Evolutionary conservation across 768 basidiomycete species (phyloP).

Genomic region (Xerocomus potaroensis): DNA sequence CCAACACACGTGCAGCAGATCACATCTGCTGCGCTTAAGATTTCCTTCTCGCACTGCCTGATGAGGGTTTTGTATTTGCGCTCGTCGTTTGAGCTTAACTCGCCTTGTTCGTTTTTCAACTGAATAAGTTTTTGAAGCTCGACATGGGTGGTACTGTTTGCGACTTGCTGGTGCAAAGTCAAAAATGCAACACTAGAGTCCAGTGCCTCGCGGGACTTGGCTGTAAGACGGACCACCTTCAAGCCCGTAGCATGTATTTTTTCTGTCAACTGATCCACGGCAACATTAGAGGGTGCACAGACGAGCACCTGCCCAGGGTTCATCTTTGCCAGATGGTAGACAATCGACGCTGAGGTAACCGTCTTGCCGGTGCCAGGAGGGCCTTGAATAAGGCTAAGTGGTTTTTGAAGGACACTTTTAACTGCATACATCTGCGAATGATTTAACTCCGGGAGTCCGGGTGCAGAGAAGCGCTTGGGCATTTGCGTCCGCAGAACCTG

Average conservation of each 20-base stretch:
- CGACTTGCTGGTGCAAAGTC: constrained; percentile 95
- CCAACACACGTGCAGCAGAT: constrained; percentile 99
- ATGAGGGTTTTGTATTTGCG: constrained; percentile 97
- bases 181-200: constrained; percentile 94
- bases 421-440: constrained; percentile 99
- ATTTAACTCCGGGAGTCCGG: constrained; percentile 95
- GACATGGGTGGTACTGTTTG: constrained; percentile 92
- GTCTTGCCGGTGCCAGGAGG: constrained; percentile 99
- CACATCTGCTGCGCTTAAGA: constrained; percentile 89
- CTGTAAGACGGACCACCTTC: constrained; percentile 96
- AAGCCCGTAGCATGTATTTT: constrained; percentile 99
- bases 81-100: constrained; percentile 94
- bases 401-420: constrained; percentile 97
- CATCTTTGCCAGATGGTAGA: constrained; percentile 99
- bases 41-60: constrained; percentile 96
- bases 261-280: constrained; percentile 97
- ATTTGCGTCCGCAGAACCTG: constrained; percentile 87
- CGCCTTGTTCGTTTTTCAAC: constrained; percentile 96
- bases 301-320: constrained; percentile 99
- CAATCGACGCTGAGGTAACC: constrained; percentile 97
- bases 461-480: constrained; percentile 97
- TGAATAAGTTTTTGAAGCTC: constrained; percentile 98
- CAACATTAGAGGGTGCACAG: constrained; percentile 98
- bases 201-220: constrained; percentile 96
- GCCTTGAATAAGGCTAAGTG: constrained; percentile 95